These are phyloP conservation scores for Spencermartinsiella europaea DNA, from an alignment of 805 yeast species.

Conservation along the genomic window DNA sequence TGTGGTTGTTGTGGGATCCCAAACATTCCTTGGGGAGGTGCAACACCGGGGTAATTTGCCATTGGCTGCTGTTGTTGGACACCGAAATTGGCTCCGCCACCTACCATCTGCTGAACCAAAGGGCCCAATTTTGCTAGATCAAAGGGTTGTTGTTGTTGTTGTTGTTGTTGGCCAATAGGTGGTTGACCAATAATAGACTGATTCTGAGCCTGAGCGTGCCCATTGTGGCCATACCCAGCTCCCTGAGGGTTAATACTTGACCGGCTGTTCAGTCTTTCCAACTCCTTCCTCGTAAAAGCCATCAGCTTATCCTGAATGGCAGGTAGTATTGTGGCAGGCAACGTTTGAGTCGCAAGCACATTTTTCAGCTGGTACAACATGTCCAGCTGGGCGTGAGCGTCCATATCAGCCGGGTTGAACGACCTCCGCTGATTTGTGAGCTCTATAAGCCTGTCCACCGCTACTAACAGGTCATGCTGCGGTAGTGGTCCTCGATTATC, in stretches of 20 bases:
- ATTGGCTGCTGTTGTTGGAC: not conserved
- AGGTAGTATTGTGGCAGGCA: conserved; percentile 27
- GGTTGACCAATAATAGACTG: no score
- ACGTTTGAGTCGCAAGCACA: conserved; percentile 25
- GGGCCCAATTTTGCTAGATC: not conserved
- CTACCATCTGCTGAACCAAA: not conserved
- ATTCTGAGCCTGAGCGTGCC: not conserved
- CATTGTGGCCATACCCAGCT: not conserved
- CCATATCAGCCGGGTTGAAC: conserved; percentile 24
- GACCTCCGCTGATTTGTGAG: conserved; percentile 21
- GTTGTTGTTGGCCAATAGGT: not conserved
- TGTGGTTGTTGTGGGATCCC: no score
- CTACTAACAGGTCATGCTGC: conserved; percentile 27
- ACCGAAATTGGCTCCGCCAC: not conserved
- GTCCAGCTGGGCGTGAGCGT: conserved; percentile 28
- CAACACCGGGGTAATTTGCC: no score
- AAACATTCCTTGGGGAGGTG: no score
- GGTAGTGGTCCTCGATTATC: conserved; percentile 21
- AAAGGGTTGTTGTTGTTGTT: not conserved
- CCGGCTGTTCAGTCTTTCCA: conserved; percentile 22
- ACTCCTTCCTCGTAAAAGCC: conserved; percentile 22
- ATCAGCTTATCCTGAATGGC: conserved; percentile 29
- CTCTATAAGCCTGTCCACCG: conserved; percentile 27
- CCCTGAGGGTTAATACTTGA: not conserved
- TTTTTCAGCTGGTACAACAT: conserved; percentile 27